phyloP scores from a whole-genome alignment of 2,329 filamentous ascomycete species.

The Alternaria infectoria region DNA sequence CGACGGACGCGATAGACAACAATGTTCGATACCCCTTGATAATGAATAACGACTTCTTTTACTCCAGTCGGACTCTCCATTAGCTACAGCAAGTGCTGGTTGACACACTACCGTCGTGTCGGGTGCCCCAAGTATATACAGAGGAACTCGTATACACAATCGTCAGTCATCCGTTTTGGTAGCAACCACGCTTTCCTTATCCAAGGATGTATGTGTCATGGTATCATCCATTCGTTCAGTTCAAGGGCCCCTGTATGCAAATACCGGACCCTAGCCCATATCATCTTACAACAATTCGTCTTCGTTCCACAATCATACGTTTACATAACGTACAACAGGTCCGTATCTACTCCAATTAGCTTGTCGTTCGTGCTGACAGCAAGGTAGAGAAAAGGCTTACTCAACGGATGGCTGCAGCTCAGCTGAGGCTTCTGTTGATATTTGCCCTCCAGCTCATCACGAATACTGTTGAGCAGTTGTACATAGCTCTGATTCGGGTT shows the following conservation, averaged over 20 bases:
- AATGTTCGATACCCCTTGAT: background rate
- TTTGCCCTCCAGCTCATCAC: conserved; percentile 83
- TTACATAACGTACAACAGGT: conserved; percentile 27
- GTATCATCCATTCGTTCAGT: background rate
- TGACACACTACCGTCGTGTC: background rate
- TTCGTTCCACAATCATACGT: background rate
- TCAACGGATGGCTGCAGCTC: conserved; percentile 92
- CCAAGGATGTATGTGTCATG: background rate
- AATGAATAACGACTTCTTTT: background rate
- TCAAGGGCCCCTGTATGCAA: background rate
- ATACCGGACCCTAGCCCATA: background rate
- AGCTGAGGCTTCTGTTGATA: conserved; percentile 96
- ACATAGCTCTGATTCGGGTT: conserved; percentile 97
- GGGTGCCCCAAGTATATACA: background rate
- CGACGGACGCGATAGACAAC: background rate
- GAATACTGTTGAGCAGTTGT: conserved; percentile 91
- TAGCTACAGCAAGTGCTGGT: background rate
- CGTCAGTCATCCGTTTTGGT: background rate
- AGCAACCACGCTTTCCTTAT: background rate
- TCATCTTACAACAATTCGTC: background rate
- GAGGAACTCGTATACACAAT: background rate
- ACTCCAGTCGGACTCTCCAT: background rate
- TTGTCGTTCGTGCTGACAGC: background rate
- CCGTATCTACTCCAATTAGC: conserved; percentile 15
- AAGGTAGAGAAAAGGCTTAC: conserved; percentile 61